Evolutionary conservation across 306 rosid genomes (phyloP).

Genomic region (Prunus padus): DNA sequence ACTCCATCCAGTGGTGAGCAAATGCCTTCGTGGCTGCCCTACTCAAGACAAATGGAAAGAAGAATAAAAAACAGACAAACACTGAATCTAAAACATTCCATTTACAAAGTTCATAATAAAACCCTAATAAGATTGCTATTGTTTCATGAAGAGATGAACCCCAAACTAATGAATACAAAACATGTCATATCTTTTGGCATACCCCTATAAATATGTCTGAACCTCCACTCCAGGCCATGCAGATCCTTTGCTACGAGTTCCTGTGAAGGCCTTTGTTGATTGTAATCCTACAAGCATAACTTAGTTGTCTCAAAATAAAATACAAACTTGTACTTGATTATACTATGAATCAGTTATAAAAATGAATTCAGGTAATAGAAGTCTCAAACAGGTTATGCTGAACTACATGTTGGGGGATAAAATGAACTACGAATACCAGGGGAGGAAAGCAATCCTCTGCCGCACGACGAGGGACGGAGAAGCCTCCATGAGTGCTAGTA

Average conservation of each 20-base stretch:
- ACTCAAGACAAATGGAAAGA: constrained; percentile 23
- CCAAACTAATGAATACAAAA: background rate
- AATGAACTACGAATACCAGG: constrained; percentile 51
- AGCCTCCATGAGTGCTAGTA: constrained; percentile 98
- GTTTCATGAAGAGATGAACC: background rate
- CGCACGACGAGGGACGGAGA: constrained; percentile 97
- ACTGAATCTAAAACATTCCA: background rate
- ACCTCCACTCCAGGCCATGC: constrained; percentile 89
- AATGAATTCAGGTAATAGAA: background rate
- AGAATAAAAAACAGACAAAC: background rate
- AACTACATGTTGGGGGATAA: background rate
- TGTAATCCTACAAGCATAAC: constrained; percentile 64
- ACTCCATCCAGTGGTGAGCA: constrained; percentile 99
- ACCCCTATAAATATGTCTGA: constrained; percentile 96
- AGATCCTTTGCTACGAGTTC: constrained; percentile 97
- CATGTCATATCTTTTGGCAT: constrained; percentile 13
- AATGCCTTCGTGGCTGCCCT: constrained; percentile 99
- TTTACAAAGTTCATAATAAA: background rate
- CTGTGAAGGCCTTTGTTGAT: constrained; percentile 92
- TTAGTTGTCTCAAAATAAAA: background rate
- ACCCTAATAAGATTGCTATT: background rate
- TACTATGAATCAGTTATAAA: background rate
- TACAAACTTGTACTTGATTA: background rate
- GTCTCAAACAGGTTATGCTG: background rate
- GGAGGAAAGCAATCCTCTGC: constrained; percentile 99